phyloP scores from a whole-genome alignment of 1,284 basidiomycete species.

The Heterobasidion occidentale region DNA sequence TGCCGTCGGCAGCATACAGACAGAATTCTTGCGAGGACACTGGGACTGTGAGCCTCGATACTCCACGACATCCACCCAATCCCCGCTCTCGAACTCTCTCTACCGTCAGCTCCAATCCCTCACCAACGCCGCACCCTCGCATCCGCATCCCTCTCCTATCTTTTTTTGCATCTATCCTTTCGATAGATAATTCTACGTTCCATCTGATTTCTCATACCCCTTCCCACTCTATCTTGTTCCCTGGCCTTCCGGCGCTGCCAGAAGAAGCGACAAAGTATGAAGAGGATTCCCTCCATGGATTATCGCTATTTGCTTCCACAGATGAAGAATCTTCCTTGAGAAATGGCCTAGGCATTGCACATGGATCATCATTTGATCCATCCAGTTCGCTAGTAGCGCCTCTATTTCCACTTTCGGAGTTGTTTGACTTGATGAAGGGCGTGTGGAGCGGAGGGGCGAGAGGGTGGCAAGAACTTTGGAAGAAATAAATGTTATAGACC shows the following conservation, averaged over 20 bases:
- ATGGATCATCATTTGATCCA: not conserved
- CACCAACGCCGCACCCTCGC: constrained; percentile 16
- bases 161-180: constrained; percentile 22
- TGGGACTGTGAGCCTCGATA: not conserved
- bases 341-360: constrained; percentile 3
- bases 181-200: constrained; percentile 25
- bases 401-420: not conserved
- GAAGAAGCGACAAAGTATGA: not conserved
- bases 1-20: constrained; percentile 1
- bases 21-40: not conserved
- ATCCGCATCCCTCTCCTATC: constrained; percentile 25
- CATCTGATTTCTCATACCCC: constrained; percentile 22
- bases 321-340: not conserved
- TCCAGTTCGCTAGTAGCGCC: constrained; percentile 1
- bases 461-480: not conserved
- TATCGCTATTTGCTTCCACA: not conserved
- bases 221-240: constrained; percentile 23
- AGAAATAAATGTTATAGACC: not conserved
- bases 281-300: not conserved
- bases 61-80: not conserved
- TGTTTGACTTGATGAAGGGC: constrained; percentile 7
- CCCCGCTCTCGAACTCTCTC: constrained; percentile 13
- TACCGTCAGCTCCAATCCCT: constrained; percentile 7
- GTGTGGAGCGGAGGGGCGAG: constrained; percentile 1
- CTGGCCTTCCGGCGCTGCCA: constrained; percentile 15